These are phyloP conservation scores for Sporothrix schenckii DNA, from an alignment of 2,329 filamentous ascomycete genomes.

Conservation along the genomic window DNA sequence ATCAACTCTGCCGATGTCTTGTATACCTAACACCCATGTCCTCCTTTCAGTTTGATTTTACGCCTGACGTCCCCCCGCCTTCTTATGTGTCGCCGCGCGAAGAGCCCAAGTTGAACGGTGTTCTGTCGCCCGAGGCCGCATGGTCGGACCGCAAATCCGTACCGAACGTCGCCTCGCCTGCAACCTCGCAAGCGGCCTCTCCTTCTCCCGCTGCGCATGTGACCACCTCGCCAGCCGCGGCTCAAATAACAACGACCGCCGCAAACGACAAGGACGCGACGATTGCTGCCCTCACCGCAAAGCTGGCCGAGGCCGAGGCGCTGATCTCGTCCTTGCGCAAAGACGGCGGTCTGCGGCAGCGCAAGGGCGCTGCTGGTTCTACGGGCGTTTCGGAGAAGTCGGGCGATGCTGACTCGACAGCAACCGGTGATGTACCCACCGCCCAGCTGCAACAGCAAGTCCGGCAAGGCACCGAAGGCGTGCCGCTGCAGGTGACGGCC, in stretches of 20 bases:
- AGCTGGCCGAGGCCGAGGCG: slow-evolving; percentile 66
- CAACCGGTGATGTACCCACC: slow-evolving; percentile 44
- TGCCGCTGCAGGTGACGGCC: slow-evolving; percentile 84
- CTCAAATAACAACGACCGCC: slow-evolving; percentile 23
- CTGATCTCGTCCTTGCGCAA: slow-evolving; percentile 70
- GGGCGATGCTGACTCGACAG: slow-evolving; percentile 43
- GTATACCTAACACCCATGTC: neutral
- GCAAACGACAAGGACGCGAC: slow-evolving; percentile 34
- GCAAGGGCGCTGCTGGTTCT: slow-evolving; percentile 59
- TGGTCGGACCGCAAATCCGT: slow-evolving; percentile 36
- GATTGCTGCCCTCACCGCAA: slow-evolving; percentile 41
- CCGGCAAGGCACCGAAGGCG: slow-evolving; percentile 68
- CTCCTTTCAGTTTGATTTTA: slow-evolving; percentile 41
- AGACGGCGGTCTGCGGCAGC: slow-evolving; percentile 75
- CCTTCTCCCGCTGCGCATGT: neutral
- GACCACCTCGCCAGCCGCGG: neutral
- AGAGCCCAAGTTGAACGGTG: slow-evolving; percentile 37
- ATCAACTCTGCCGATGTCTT: neutral
- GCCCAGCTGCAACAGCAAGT: slow-evolving; percentile 58
- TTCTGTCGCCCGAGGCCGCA: slow-evolving; percentile 32
- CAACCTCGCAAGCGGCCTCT: neutral
- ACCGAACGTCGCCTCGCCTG: neutral
- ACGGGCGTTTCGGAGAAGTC: slow-evolving; percentile 47
- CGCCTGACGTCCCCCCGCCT: slow-evolving; percentile 42
- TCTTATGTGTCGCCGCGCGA: slow-evolving; percentile 43